Evolutionary conservation across 257 asterid genomes (phyloP).

Genomic region (Verbascum thapsus): DNA sequence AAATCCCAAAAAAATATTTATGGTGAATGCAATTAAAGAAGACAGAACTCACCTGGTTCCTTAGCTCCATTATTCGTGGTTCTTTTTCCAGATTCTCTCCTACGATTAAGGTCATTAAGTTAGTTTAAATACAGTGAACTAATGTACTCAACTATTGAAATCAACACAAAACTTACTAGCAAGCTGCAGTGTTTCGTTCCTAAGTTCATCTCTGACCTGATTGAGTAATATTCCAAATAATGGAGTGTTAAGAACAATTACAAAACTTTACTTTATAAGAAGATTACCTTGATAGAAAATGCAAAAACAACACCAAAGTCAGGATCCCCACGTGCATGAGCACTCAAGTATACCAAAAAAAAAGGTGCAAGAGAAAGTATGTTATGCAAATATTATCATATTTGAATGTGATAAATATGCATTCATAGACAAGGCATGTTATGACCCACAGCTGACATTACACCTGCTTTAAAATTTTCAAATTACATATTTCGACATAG

Average conservation of each 20-base stretch:
- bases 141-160: constrained; percentile 15
- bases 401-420: neutral
- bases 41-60: constrained; percentile 74
- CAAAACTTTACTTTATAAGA: constrained; percentile 8
- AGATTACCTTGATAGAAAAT: constrained; percentile 1
- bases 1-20: constrained; percentile 10
- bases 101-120: constrained; percentile 34
- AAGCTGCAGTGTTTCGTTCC: constrained; percentile 84
- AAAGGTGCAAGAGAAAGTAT: constrained; percentile 6
- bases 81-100: constrained; percentile 92
- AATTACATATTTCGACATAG: neutral
- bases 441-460: neutral
- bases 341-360: neutral
- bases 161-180: constrained; percentile 63
- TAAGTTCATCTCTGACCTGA: constrained; percentile 87
- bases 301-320: neutral
- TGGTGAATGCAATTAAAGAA: constrained; percentile 16
- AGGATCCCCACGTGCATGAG: neutral
- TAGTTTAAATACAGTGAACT: constrained; percentile 7
- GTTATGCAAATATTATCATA: neutral
- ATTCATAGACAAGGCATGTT: neutral
- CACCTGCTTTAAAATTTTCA: neutral
- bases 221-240: constrained; percentile 25
- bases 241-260: constrained; percentile 24
- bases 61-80: constrained; percentile 82